Conservation (phyloP, 805 yeast species). For the Ogataea glucozyma region DNA sequence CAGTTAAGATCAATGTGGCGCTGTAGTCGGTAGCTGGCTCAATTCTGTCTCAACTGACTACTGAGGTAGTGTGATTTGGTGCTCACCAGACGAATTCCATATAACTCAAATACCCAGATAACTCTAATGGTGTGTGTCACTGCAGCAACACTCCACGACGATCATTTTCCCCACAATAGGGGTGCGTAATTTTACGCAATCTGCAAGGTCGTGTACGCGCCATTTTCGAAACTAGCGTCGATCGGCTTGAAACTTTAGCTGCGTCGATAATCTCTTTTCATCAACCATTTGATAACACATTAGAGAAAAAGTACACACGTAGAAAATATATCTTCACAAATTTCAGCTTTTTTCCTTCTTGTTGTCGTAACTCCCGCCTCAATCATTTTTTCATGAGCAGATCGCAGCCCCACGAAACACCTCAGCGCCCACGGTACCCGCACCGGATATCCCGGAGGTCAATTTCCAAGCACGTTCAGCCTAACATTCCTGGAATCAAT, state of each 20-base stretch:
- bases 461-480: slow-evolving; percentile 30
- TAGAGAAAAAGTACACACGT: no score
- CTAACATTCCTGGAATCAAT: slow-evolving; percentile 11
- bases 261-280: no score
- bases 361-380: not conserved
- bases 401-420: slow-evolving; percentile 9
- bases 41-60: no score
- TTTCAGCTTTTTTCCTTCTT: not conserved
- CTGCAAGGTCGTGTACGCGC: not conserved
- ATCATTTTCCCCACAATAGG: not conserved
- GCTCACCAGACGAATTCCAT: no score
- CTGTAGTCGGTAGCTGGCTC: no score
- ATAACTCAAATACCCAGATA: not conserved
- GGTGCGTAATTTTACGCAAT: no score
- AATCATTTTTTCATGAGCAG: slow-evolving; percentile 8
- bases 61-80: no score
- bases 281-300: no score
- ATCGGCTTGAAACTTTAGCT: no score
- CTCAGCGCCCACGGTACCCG: slow-evolving; percentile 16
- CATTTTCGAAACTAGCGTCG: no score
- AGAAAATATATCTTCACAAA: not conserved
- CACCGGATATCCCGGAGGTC: slow-evolving; percentile 33
- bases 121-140: no score
- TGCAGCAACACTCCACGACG: not conserved
- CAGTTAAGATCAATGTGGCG: not conserved